Evolutionary conservation across 345 rosid genomes (phyloP).

Genomic region (Toxicodendron radicans): DNA sequence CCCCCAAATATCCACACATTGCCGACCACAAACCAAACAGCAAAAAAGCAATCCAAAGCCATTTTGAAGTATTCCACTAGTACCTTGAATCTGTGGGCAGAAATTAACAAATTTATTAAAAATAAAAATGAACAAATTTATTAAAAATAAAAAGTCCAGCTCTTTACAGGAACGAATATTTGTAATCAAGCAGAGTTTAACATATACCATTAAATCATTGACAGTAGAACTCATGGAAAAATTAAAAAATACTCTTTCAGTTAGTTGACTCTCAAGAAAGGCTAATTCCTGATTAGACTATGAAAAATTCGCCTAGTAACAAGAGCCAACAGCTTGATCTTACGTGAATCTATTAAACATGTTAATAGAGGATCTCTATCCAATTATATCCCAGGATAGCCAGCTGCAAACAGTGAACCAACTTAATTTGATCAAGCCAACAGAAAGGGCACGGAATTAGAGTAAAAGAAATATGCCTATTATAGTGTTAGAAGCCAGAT

Average conservation of each 20-base stretch:
- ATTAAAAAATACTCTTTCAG: neutral
- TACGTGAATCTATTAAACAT: neutral
- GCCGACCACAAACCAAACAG: conserved; percentile 99
- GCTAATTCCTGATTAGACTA: neutral
- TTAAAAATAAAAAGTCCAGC: neutral
- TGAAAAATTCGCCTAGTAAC: neutral
- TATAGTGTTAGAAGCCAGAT: no score
- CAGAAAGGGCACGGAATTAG: neutral
- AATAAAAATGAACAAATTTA: no score
- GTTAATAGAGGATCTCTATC: neutral
- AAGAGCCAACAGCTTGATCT: neutral
- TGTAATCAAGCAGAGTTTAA: neutral
- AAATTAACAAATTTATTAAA: conserved; percentile 13
- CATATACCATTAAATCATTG: neutral
- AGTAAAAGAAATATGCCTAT: neutral
- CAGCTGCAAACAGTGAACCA: neutral
- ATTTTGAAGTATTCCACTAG: conserved; percentile 90
- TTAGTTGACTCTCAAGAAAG: neutral
- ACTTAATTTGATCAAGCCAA: conserved; percentile 3
- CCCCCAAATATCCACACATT: conserved; percentile 99
- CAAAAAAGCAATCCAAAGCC: conserved; percentile 98
- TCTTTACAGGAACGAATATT: neutral
- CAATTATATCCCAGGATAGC: neutral
- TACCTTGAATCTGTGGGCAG: conserved; percentile 63
- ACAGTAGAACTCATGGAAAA: neutral